Conservation (phyloP, 805 yeast species). For the Pichia phayaonensis region DNA sequence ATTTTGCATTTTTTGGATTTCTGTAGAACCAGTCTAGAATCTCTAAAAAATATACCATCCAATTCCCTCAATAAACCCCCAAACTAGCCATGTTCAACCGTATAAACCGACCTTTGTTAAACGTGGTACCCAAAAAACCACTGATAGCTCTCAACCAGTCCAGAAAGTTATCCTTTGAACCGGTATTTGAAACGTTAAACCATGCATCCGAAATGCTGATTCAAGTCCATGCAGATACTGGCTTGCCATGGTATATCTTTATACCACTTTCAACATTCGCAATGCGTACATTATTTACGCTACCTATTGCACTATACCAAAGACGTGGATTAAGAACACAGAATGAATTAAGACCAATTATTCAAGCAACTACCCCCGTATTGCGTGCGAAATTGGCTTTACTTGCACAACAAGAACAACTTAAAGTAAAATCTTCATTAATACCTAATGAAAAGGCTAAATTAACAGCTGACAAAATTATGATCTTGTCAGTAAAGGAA, state of each 20-base stretch:
- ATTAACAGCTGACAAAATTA: constrained; percentile 72
- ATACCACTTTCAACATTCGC: constrained; percentile 69
- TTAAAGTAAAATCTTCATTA: constrained; percentile 12
- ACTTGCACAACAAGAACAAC: constrained; percentile 31
- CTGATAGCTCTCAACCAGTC: not conserved
- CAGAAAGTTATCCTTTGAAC: constrained; percentile 20
- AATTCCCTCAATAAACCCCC: too few species aligned
- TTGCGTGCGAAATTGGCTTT: constrained; percentile 49
- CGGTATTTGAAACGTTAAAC: constrained; percentile 15
- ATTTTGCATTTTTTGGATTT: not conserved
- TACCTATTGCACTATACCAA: constrained; percentile 73
- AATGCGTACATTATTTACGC: constrained; percentile 56
- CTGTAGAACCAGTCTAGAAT: too few species aligned
- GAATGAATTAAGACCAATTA: constrained; percentile 60
- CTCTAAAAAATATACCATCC: too few species aligned
- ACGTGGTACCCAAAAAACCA: not conserved
- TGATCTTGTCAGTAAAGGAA: constrained; percentile 68
- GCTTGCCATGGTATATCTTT: constrained; percentile 76
- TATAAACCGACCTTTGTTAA: not conserved
- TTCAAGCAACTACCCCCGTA: constrained; percentile 70
- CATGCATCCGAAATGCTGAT: constrained; percentile 31
- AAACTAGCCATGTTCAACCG: not conserved
- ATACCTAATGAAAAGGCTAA: constrained; percentile 28
- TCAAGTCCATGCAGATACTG: constrained; percentile 43
- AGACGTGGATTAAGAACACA: constrained; percentile 65